Evolutionary conservation across 768 basidiomycete species (phyloP).

Genomic region (Tubosaeta sp.): DNA sequence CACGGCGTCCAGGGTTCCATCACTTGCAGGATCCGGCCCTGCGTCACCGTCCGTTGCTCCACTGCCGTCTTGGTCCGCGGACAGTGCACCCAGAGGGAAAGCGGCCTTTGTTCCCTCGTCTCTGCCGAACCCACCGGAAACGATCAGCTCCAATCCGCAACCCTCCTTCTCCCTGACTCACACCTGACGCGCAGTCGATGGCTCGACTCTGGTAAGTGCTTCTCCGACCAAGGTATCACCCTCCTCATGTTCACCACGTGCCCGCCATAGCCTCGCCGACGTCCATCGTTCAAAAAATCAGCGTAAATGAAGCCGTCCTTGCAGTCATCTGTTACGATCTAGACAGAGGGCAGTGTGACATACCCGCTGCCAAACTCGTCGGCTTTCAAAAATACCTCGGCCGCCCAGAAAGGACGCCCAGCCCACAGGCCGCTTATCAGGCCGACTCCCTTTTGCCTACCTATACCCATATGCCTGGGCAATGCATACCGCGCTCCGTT

Average conservation of each 20-base stretch:
- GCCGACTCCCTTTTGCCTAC: conserved; percentile 27
- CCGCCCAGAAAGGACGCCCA: conserved; percentile 28
- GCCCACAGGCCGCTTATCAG: conserved; percentile 26
- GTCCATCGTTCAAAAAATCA: conserved; percentile 66
- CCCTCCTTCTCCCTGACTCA: conserved; percentile 64
- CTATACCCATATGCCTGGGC: conserved; percentile 30
- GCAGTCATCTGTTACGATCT: conserved; percentile 66
- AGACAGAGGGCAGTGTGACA: conserved; percentile 49
- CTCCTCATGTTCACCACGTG: conserved; percentile 32
- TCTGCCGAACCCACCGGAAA: conserved; percentile 46
- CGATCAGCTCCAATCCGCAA: conserved; percentile 43
- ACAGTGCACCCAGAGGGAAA: conserved; percentile 50
- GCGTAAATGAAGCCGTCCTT: conserved; percentile 58
- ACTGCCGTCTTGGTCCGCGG: conserved; percentile 56
- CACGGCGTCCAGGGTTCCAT: conserved; percentile 62
- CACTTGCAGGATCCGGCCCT: conserved; percentile 51
- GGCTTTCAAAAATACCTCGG: conserved; percentile 43
- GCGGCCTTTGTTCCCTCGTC: conserved; percentile 34
- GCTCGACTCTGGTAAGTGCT: conserved; percentile 60
- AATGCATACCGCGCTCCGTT: conserved; percentile 34
- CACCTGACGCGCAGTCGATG: conserved; percentile 62
- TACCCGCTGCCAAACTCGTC: conserved; percentile 60
- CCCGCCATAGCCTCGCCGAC: conserved; percentile 42
- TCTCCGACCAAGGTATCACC: conserved; percentile 2
- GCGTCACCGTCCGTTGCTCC: conserved; percentile 53